Percentiles rank a stretch among this genome's conserved stretches.
Conservation (phyloP, 1,139 yeast species). For the Candida tropicalis region DNA sequence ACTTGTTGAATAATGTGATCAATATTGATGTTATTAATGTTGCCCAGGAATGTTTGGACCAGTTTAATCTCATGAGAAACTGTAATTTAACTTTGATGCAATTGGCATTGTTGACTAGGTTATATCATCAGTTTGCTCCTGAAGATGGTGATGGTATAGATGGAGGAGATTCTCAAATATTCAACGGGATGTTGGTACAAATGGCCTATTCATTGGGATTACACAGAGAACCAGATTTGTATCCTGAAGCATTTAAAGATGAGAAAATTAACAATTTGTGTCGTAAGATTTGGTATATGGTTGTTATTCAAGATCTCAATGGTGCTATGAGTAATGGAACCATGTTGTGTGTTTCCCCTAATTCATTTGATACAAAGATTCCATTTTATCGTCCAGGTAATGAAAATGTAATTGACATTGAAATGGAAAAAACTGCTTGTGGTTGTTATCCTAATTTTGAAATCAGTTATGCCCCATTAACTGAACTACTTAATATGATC, state of each 20-base stretch:
- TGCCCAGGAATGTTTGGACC: slow-evolving; percentile 40
- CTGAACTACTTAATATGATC: slow-evolving; percentile 21
- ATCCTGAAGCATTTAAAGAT: slow-evolving; percentile 24
- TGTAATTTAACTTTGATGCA: slow-evolving; percentile 54
- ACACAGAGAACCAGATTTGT: slow-evolving; percentile 42
- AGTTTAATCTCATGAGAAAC: slow-evolving; percentile 37
- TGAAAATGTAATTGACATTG: slow-evolving; percentile 29
- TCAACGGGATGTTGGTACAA: slow-evolving; percentile 39
- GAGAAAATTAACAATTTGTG: slow-evolving; percentile 31
- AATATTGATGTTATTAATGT: slow-evolving; percentile 34
- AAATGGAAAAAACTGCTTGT: slow-evolving; percentile 26
- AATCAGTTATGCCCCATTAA: slow-evolving; percentile 20
- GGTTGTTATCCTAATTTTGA: slow-evolving; percentile 21
- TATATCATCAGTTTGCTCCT: slow-evolving; percentile 46
- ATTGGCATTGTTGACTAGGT: slow-evolving; percentile 40
- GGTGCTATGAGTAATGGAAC: slow-evolving; percentile 43
- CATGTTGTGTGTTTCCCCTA: slow-evolving; percentile 30
- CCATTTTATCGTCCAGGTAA: slow-evolving; percentile 37
- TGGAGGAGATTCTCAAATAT: slow-evolving; percentile 48
- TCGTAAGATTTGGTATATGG: slow-evolving; percentile 37
- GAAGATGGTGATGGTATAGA: slow-evolving; percentile 54
- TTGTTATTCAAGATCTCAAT: slow-evolving; percentile 39
- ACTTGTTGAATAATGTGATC: slow-evolving; percentile 34
- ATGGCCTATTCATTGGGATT: slow-evolving; percentile 49
- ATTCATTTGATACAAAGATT: slow-evolving; percentile 35